A percentile compares a stretch with the other conserved stretches of the same genome.
Evolutionary conservation across 345 rosid species (phyloP).

Genomic region (Abelmoschus esculentus): DNA sequence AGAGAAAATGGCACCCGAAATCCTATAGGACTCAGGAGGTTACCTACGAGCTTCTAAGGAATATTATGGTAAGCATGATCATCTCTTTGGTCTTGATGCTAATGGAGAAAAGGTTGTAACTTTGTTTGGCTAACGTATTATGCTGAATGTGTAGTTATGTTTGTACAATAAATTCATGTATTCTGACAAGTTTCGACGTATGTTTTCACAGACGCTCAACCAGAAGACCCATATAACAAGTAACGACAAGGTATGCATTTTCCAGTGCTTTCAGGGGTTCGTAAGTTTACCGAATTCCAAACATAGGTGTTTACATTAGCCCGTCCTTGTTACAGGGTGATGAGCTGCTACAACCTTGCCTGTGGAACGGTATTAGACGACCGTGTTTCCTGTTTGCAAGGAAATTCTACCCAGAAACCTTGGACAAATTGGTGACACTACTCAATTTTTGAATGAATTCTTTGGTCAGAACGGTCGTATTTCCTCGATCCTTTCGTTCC

Average conservation of each 20-base stretch:
- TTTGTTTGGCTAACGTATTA: too few species aligned
- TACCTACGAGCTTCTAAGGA: slow-evolving; percentile 56
- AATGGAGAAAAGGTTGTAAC: neutral
- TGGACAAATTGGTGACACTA: slow-evolving; percentile 57
- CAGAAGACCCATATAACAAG: slow-evolving; percentile 70
- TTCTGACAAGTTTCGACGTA: slow-evolving; percentile 2
- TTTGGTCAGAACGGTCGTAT: slow-evolving; percentile 24
- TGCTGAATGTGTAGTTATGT: neutral
- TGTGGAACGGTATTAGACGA: slow-evolving; percentile 86
- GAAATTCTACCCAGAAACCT: slow-evolving; percentile 72
- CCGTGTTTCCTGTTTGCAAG: slow-evolving; percentile 95
- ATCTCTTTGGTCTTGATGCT: neutral
- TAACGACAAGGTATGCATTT: slow-evolving; percentile 52
- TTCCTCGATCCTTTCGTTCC: slow-evolving; percentile 14
- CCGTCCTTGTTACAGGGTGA: slow-evolving; percentile 36
- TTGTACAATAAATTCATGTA: neutral
- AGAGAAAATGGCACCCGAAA: slow-evolving; percentile 97
- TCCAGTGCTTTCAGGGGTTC: neutral
- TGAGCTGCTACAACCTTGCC: slow-evolving; percentile 55
- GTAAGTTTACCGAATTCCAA: neutral
- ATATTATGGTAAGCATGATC: slow-evolving; percentile 50
- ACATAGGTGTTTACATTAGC: neutral
- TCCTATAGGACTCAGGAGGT: slow-evolving; percentile 67
- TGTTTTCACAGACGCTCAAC: slow-evolving; percentile 57
- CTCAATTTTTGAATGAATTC: slow-evolving; percentile 51